Conservation (phyloP, 805 yeast species). For the Lipomyces kockii region DNA sequence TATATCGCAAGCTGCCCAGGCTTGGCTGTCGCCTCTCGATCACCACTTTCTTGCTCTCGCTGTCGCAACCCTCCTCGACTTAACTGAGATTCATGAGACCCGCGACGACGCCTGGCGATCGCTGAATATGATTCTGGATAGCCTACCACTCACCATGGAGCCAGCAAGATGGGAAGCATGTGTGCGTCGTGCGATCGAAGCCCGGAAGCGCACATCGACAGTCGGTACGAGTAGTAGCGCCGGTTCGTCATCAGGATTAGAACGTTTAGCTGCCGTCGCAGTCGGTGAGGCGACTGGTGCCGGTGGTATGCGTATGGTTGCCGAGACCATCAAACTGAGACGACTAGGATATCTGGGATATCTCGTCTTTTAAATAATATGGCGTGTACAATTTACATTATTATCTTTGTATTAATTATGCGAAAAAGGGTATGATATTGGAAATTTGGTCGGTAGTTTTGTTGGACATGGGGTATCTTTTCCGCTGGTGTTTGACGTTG, state of each 20-base stretch:
- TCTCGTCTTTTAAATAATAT: constrained; percentile 2
- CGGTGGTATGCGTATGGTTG: constrained; percentile 9
- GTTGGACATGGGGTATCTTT: not conserved
- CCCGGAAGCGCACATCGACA: not conserved
- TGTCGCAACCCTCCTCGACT: constrained; percentile 32
- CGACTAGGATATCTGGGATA: constrained; percentile 24
- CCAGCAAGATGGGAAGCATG: constrained; percentile 14
- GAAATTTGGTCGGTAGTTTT: not conserved
- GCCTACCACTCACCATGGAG: not conserved
- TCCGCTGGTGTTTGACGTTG: not conserved
- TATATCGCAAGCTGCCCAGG: not conserved
- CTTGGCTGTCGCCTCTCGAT: constrained; percentile 14
- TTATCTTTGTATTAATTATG: not conserved
- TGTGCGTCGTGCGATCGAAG: constrained; percentile 13
- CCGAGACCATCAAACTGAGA: constrained; percentile 19
- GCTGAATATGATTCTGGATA: constrained; percentile 12
- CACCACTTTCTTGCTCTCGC: constrained; percentile 39
- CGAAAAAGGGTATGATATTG: not conserved
- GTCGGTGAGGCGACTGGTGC: constrained; percentile 26
- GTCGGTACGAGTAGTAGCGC: not conserved
- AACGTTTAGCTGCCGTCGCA: constrained; percentile 35
- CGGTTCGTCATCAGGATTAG: constrained; percentile 25
- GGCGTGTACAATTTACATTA: not conserved
- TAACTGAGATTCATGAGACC: constrained; percentile 33
- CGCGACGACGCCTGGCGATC: constrained; percentile 37